Conservation (phyloP, 495 filamentous ascomycete species). For the Endocarpon pusillum region DNA sequence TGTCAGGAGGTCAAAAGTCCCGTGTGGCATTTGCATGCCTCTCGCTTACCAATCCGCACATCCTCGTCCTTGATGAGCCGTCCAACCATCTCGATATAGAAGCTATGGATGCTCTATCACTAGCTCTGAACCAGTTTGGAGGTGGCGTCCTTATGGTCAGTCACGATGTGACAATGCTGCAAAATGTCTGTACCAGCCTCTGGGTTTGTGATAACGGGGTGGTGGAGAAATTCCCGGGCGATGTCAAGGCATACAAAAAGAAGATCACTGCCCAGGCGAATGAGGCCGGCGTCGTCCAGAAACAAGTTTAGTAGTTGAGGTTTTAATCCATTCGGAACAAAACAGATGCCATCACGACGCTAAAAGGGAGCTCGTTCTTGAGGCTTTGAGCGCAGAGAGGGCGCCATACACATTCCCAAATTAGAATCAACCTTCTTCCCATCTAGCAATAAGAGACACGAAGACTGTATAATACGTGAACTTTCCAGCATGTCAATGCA, state of each 20-base stretch:
- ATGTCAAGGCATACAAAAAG: slow-evolving; percentile 96
- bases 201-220: slow-evolving; percentile 95
- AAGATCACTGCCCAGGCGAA: slow-evolving; percentile 83
- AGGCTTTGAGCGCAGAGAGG: too few species aligned
- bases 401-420: too few species aligned
- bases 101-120: slow-evolving; percentile 88
- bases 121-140: slow-evolving; percentile 70
- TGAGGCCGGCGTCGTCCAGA: slow-evolving; percentile 60
- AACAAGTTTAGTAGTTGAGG: too few species aligned
- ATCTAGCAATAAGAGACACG: too few species aligned
- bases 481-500: too few species aligned
- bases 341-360: too few species aligned
- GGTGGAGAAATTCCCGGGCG: slow-evolving; percentile 91
- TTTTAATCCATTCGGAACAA: too few species aligned
- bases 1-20: slow-evolving; percentile 97
- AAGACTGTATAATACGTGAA: too few species aligned
- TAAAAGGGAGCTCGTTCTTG: too few species aligned
- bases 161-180: slow-evolving; percentile 97
- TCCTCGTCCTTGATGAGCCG: slow-evolving; percentile 94
- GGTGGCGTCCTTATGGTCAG: slow-evolving; percentile 97
- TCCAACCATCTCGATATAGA: slow-evolving; percentile 98
- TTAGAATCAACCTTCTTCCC: too few species aligned
- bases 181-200: slow-evolving; percentile 80
- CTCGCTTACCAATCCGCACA: slow-evolving; percentile 83
- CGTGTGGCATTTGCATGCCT: slow-evolving; percentile 94